Conservation (phyloP, 768 basidiomycete genomes). For the Pleurotus sapidus region DNA sequence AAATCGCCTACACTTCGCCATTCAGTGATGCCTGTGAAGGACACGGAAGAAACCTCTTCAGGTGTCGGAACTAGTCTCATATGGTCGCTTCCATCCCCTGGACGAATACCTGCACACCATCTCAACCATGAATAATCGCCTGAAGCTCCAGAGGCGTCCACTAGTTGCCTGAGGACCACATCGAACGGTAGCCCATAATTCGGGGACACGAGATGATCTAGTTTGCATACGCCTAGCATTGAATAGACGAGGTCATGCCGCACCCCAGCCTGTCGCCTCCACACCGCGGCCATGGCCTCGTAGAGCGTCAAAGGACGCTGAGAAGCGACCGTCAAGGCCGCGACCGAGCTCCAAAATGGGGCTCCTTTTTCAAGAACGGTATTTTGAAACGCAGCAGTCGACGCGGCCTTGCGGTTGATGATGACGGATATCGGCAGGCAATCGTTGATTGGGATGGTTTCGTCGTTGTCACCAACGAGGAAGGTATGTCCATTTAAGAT, state of each 20-base stretch:
- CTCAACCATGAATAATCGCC: background rate
- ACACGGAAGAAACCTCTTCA: background rate
- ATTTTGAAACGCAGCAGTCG: background rate
- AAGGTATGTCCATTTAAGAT: background rate
- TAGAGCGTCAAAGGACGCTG: background rate
- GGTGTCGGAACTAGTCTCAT: background rate
- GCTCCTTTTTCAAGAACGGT: background rate
- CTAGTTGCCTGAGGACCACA: background rate
- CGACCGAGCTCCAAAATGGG: background rate
- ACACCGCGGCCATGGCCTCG: background rate
- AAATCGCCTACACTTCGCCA: background rate
- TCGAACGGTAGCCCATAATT: background rate
- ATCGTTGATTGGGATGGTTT: background rate
- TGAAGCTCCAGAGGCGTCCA: background rate
- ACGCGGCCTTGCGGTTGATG: background rate
- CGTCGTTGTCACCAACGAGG: background rate
- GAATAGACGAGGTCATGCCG: background rate
- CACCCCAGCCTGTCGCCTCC: background rate
- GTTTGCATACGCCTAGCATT: background rate
- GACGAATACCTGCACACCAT: background rate
- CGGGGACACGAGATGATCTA: background rate
- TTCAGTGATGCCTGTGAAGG: background rate
- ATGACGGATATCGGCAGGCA: background rate
- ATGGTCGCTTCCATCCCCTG: background rate
- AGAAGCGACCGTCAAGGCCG: background rate